Conservation (phyloP, 2,329 filamentous ascomycete species). For the Aspergillus sp. region DNA sequence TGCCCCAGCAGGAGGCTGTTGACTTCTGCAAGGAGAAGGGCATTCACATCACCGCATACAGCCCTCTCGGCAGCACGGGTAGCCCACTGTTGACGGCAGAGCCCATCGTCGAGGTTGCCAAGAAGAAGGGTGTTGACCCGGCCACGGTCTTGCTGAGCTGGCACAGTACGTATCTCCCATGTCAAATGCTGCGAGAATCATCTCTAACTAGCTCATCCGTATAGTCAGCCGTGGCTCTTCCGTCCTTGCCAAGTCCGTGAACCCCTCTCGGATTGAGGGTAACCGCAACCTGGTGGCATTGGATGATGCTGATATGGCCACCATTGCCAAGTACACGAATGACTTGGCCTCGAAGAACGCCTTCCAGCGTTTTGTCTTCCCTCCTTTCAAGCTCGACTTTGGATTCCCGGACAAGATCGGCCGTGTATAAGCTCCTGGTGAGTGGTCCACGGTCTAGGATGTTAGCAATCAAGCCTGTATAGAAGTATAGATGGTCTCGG, state of each 20-base stretch:
- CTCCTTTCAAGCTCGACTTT: constrained; percentile 68
- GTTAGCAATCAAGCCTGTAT: background rate
- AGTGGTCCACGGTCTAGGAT: background rate
- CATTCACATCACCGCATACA: constrained; percentile 58
- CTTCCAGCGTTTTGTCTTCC: constrained; percentile 61
- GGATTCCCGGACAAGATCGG: constrained; percentile 68
- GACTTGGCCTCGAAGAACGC: constrained; percentile 35
- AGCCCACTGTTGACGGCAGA: constrained; percentile 46
- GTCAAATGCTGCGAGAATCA: background rate
- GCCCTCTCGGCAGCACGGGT: constrained; percentile 45
- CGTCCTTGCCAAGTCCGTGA: constrained; percentile 46
- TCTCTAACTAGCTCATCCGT: background rate
- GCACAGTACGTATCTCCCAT: constrained; percentile 37
- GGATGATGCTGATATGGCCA: constrained; percentile 40
- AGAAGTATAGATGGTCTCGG: background rate
- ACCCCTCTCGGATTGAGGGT: constrained; percentile 43
- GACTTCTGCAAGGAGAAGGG: constrained; percentile 53
- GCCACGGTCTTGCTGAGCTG: constrained; percentile 47
- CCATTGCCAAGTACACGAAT: constrained; percentile 40
- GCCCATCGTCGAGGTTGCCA: constrained; percentile 44
- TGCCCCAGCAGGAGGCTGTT: constrained; percentile 57
- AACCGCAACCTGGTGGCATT: constrained; percentile 43
- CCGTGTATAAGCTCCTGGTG: background rate
- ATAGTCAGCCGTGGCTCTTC: constrained; percentile 42
- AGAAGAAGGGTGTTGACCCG: constrained; percentile 41